Evolutionary conservation across 2,329 filamentous ascomycete species (phyloP), one percentile per base, ranked within the genome.

Genomic region (Atkinsonella texensis): DNA sequence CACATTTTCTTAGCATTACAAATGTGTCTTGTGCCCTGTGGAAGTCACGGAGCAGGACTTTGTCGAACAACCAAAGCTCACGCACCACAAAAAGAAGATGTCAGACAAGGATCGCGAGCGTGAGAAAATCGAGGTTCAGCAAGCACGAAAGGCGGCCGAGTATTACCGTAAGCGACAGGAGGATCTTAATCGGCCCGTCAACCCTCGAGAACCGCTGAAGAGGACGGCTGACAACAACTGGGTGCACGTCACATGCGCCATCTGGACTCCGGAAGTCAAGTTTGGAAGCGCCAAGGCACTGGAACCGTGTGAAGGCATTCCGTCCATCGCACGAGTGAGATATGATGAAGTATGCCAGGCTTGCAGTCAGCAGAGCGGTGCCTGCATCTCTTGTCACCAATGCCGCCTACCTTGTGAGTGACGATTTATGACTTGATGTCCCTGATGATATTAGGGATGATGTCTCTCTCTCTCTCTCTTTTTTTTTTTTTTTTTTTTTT

Each of bases 171-270:
- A 85, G 64, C 84, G 81, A 62, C 91, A 98, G 68, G 81, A 88
- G 62, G 85, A 91, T 54, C 81, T 85, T 60, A 89, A 89, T 58
- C 85, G 90, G 46, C 91, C 93, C 1, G 69, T 85, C 38, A 80
- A 88, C 57, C 93, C 93, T 28, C 81, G 93, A 46, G 93, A 97
- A 65, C 85, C 93, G 3, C 73, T 98, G 56, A 98, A 98, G 70
- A 82, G 88, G 47, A 98, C 93, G 0, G 87, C 86, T 4, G 89
- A 94, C 64, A 97, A 97, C 70, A 97, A 97, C 63, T 98, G 93
- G 93, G 88, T 96, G 15, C 93, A 98, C 65, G 89, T 97, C 31
- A 84, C 85, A 39, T 98, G 93, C 63, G 90, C 93, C 1, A 75
- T 95, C 17, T 97, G 88, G 83, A 90, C 86, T 11, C 83, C 89